phyloP scores from a whole-genome alignment of 768 basidiomycete species.

The Lyophyllum atratum region DNA sequence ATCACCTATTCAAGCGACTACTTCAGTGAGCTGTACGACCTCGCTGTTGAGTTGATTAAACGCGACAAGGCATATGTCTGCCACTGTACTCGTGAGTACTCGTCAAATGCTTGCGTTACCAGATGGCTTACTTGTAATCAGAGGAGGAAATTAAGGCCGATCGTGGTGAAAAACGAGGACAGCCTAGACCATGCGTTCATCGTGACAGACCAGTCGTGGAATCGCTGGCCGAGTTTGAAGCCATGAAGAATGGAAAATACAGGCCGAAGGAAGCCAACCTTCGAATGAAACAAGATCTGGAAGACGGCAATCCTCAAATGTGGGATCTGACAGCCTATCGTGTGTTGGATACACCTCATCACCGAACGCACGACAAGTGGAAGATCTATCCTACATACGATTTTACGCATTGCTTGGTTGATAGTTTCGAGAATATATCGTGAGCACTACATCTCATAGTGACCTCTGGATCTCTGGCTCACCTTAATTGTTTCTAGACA shows the following conservation, averaged over 20 bases:
- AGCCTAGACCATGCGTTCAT: constrained; percentile 84
- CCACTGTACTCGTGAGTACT: constrained; percentile 85
- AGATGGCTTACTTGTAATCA: constrained; percentile 30
- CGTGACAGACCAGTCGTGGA: constrained; percentile 84
- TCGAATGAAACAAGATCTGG: constrained; percentile 96
- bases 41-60: constrained; percentile 87
- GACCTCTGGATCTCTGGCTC: background rate
- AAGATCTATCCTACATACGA: constrained; percentile 98
- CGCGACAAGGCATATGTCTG: constrained; percentile 95
- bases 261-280: constrained; percentile 89
- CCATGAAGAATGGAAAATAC: constrained; percentile 91
- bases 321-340: constrained; percentile 99
- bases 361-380: constrained; percentile 93
- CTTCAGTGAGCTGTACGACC: constrained; percentile 82
- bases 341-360: constrained; percentile 87
- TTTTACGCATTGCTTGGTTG: constrained; percentile 96
- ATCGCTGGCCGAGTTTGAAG: constrained; percentile 85
- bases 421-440: constrained; percentile 99
- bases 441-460: constrained; percentile 45
- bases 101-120: background rate
- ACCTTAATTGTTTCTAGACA: constrained; percentile 55
- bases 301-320: constrained; percentile 96
- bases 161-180: constrained; percentile 82
- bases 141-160: constrained; percentile 92
- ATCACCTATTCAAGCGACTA: constrained; percentile 99